Conservation (phyloP, 1,284 basidiomycete genomes). For the Ustanciosporium gigantosporum region DNA sequence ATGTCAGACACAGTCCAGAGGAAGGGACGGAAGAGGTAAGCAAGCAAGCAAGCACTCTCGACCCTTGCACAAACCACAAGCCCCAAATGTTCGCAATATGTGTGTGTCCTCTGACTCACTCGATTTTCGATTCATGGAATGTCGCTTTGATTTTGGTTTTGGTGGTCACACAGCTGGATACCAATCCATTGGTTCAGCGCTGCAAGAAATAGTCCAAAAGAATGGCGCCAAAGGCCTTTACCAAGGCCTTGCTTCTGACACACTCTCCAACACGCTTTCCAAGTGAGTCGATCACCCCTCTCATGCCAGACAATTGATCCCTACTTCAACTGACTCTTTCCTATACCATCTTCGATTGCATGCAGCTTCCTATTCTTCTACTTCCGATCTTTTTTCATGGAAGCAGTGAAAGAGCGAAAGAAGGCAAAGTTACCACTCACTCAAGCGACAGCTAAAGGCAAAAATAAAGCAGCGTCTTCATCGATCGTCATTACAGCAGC, state of each 20-base stretch:
- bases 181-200: constrained; percentile 25
- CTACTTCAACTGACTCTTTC: too few relatives aligned
- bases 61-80: too few relatives aligned
- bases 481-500: constrained; percentile 50
- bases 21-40: constrained; percentile 18
- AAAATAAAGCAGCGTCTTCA: constrained; percentile 12
- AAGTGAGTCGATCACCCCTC: constrained; percentile 57
- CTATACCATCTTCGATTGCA: too few relatives aligned
- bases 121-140: too few relatives aligned
- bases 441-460: constrained; percentile 2
- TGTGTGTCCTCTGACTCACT: too few relatives aligned
- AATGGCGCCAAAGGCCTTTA: constrained; percentile 55
- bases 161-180: constrained; percentile 21
- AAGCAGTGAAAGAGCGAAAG: constrained; percentile 19
- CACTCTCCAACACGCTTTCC: constrained; percentile 62
- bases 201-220: constrained; percentile 38
- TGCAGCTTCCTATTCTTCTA: constrained; percentile 50
- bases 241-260: constrained; percentile 61
- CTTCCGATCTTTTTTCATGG: constrained; percentile 47
- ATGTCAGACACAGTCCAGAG: constrained; percentile 57
- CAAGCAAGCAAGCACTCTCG: too few relatives aligned
- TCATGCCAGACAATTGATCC: too few relatives aligned
- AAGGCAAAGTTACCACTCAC: constrained; percentile 8
- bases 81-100: too few relatives aligned
- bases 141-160: too few relatives aligned